Percentiles rank a stretch among this genome's conserved stretches.
Evolutionary conservation across 164 flowering plant genomes (phyloP).

Genomic region (Platanus orientalis): DNA sequence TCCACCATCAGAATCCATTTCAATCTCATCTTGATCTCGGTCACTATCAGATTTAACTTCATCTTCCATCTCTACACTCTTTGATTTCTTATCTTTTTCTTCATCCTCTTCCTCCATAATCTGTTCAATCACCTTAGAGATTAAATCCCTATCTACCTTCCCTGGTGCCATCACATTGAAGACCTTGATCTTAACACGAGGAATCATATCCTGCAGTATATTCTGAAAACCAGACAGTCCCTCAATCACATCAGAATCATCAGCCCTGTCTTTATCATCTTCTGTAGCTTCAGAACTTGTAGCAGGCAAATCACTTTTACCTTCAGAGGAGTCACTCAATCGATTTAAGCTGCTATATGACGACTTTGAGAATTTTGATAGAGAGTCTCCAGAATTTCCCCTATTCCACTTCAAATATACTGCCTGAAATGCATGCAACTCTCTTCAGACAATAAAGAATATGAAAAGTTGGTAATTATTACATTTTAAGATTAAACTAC

Average conservation of each 20-base stretch:
- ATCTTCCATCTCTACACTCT: slow-evolving; percentile 44
- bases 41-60: slow-evolving; percentile 40
- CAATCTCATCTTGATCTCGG: slow-evolving; percentile 43
- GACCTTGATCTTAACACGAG: slow-evolving; percentile 75
- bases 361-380: slow-evolving; percentile 27
- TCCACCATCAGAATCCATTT: slow-evolving; percentile 35
- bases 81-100: slow-evolving; percentile 47
- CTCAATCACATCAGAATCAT: slow-evolving; percentile 51
- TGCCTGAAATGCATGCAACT: slow-evolving; percentile 51
- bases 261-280: slow-evolving; percentile 54
- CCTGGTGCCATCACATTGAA: slow-evolving; percentile 65
- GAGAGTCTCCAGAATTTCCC: slow-evolving; percentile 28
- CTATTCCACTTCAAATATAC: slow-evolving; percentile 65
- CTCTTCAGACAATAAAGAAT: slow-evolving; percentile 2
- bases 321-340: slow-evolving; percentile 35
- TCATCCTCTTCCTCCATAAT: slow-evolving; percentile 77
- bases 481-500: no score
- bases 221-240: slow-evolving; percentile 52
- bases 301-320: slow-evolving; percentile 36
- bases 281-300: slow-evolving; percentile 40
- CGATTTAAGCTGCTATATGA: slow-evolving; percentile 31
- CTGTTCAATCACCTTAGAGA: slow-evolving; percentile 70
- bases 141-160: slow-evolving; percentile 57
- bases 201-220: slow-evolving; percentile 71
- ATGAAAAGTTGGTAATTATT: neutral